Base-by-base conservation (phyloP, 1,284 basidiomycete genomes). In the Pascua guehoae region DNA sequence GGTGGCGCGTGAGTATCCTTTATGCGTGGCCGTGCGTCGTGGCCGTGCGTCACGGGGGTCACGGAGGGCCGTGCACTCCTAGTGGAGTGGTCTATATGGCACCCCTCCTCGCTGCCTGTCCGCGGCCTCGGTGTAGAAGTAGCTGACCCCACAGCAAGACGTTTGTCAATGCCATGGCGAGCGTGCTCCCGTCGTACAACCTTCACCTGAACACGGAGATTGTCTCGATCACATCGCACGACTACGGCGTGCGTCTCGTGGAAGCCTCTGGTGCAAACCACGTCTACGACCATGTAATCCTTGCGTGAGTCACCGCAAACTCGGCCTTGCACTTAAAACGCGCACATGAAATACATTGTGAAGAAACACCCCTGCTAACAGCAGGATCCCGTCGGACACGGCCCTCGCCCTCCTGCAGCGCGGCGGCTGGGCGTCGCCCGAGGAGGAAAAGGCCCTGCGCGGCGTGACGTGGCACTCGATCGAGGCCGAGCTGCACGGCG, bases 221-320 rank as follows among this genome's bases (percentile, higher is more conserved):
- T 36, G 67, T 68, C 17, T 58, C 65, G 8, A 66, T 78, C 45
- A 54, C 59, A n/a, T 62, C 65, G 24, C 48, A 57, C 2, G 63
- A 66, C 5, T 51, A 63, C 15, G 69, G 70, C 11, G 73, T 75
- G 1, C 65, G 63, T 18, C 62, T 76, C 40, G 63, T 60, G 1
- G 73, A 76, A 52, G 65, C 66, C 2, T 58, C 54, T 8, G 74
- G 74, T 5, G 54, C 62, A 10, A 66, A 74, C 42, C 69, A 72
- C 64, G 54, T 78, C 10, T 91, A 84, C 69, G 88, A 91, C 73
- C 85, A 86, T 68, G 86, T 92, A 53, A 86, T 91, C 48, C 76
- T 92, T 41, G 88, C 88, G 3, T 86, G 82, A 63, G 73, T 70
- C 2, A 2, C 32, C 5, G 2, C 36, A 16, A 36, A 8, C n/a